These are phyloP conservation scores for Polygonum aviculare DNA, from an alignment of 148 eudicot species.

Conservation along the genomic window DNA sequence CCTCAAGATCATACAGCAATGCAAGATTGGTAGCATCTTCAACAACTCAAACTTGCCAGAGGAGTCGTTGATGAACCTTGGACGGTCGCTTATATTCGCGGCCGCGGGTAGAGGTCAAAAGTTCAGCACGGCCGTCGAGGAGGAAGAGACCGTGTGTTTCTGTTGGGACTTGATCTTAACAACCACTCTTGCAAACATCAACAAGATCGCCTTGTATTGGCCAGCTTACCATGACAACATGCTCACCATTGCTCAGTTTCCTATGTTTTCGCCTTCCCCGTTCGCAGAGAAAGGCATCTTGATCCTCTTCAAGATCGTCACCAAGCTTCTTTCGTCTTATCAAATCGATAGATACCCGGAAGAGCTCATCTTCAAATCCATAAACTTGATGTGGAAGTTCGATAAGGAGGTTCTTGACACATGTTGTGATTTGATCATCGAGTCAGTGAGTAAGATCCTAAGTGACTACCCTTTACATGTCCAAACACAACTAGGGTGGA, in stretches of 20 bases:
- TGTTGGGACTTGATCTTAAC: conserved; percentile 75
- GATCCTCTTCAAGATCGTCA: conserved; percentile 41
- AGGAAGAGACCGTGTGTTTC: conserved; percentile 79
- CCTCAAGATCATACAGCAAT: conserved; percentile 68
- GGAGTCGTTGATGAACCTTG: conserved; percentile 64
- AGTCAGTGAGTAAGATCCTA: conserved; percentile 42
- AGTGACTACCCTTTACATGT: conserved; percentile 45
- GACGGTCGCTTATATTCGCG: conserved; percentile 73
- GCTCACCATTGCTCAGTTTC: conserved; percentile 54
- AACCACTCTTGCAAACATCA: conserved; percentile 34
- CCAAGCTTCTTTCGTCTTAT: conserved; percentile 44
- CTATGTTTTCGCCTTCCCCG: conserved; percentile 69
- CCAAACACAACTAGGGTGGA: conserved; percentile 73
- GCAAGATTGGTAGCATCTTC: conserved; percentile 64
- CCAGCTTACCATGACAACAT: conserved; percentile 68
- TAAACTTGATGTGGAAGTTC: conserved; percentile 70
- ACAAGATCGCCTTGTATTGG: conserved; percentile 59
- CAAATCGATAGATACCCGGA: conserved; percentile 46
- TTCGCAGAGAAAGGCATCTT: conserved; percentile 68
- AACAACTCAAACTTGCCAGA: conserved; percentile 46
- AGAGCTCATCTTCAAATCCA: conserved; percentile 69
- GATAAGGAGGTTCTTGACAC: conserved; percentile 74
- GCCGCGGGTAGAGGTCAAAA: conserved; percentile 97
- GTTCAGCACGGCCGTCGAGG: conserved; percentile 80
- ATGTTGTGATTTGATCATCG: conserved; percentile 47